A percentile compares a stretch with the other conserved stretches of the same genome.
Conservation (phyloP, 257 asterid species). For the Pogostemon cablin region DNA sequence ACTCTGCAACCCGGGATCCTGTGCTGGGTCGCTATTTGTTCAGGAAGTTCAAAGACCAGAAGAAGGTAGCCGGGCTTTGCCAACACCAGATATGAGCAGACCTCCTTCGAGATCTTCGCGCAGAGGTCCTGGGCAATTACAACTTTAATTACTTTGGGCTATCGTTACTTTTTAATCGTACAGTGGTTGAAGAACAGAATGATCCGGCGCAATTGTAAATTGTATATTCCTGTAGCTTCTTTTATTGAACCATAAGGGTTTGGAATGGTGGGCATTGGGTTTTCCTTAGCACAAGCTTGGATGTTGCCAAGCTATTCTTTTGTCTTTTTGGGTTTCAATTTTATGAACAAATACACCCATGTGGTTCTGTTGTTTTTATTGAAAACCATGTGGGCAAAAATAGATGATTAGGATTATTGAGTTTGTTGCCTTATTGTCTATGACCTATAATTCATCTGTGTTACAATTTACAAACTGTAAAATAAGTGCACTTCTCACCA, state of each 20-base stretch:
- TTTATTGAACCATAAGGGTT: constrained; percentile 43
- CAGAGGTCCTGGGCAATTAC: constrained; percentile 67
- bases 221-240: constrained; percentile 71
- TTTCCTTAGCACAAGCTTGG: constrained; percentile 36
- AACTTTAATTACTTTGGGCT: constrained; percentile 43
- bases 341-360: constrained; percentile 41
- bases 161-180: constrained; percentile 35
- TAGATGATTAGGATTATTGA: constrained; percentile 39
- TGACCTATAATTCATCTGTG: constrained; percentile 31
- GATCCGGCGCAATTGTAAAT: constrained; percentile 52
- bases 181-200: constrained; percentile 36
- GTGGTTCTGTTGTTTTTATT: constrained; percentile 67
- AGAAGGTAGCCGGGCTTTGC: constrained; percentile 52
- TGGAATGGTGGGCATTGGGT: constrained; percentile 42
- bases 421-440: constrained; percentile 39
- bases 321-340: constrained; percentile 25
- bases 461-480: constrained; percentile 31
- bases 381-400: constrained; percentile 57
- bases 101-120: constrained; percentile 73
- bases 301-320: constrained; percentile 52
- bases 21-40: constrained; percentile 25
- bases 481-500: constrained; percentile 31
- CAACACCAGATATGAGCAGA: constrained; percentile 49
- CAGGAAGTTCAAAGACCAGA: constrained; percentile 76
- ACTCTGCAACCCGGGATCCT: constrained; percentile 15